Percentiles rank a stretch among this genome's conserved stretches.
phyloP scores from a whole-genome alignment of 257 asterid species.

The Fraxinus excelsior region DNA sequence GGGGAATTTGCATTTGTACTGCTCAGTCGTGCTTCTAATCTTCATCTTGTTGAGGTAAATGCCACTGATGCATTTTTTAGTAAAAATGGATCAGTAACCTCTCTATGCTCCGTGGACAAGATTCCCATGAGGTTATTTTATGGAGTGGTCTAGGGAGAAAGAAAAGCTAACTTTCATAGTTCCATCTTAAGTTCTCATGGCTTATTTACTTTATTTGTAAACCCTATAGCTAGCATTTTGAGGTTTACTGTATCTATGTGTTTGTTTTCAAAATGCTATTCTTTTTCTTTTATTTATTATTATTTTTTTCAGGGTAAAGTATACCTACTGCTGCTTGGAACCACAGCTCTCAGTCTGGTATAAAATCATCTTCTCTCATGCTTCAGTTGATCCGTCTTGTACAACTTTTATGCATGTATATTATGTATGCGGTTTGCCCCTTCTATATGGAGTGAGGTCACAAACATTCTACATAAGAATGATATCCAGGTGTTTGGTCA shows the following conservation, averaged over 20 bases:
- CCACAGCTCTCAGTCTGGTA: conserved; percentile 80
- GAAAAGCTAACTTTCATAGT: not conserved
- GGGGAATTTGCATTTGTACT: conserved; percentile 98
- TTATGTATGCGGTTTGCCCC: not conserved
- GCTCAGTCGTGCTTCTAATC: conserved; percentile 97
- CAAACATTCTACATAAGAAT: too few species aligned
- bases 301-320: conserved; percentile 65
- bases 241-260: not conserved
- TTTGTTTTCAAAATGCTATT: not conserved
- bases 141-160: not conserved
- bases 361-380: not conserved
- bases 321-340: conserved; percentile 92
- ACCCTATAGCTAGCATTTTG: not conserved
- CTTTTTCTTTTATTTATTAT: not conserved
- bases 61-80: conserved; percentile 20
- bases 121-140: not conserved
- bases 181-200: not conserved
- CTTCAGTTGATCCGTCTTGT: not conserved
- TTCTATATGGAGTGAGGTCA: too few species aligned
- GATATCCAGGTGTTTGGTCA: too few species aligned
- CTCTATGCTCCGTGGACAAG: not conserved
- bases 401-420: not conserved
- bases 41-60: conserved; percentile 95
- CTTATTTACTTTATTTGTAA: too few species aligned
- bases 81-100: conserved; percentile 9